Evolutionary conservation across 176 grass and related monocot species (phyloP), one percentile per base, ranked within the genome.

Genomic region (Pontederia paniculata): DNA sequence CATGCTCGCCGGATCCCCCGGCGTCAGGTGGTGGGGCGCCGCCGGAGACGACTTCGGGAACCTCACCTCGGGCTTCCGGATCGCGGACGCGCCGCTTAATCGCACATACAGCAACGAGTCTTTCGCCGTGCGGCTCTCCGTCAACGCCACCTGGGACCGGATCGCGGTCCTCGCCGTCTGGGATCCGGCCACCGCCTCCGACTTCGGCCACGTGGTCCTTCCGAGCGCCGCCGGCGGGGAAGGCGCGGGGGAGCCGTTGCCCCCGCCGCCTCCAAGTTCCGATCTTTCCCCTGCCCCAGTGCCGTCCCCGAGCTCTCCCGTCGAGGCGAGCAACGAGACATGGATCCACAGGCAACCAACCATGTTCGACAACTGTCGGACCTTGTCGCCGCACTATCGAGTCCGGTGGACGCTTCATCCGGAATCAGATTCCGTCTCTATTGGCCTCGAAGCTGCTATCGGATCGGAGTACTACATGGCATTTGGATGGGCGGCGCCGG

Each of bases 391-490:
- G 17, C 56, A 69, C 23, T 74, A 87, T 45, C 79, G 93, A 20
- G 67, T 97, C 60, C 86, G 83, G 41, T 97, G 93, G 93, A 81
- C 93, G 19, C 56, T 90, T 48, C 47, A 89, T 44, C 69, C 79
- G 52, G 60, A 77, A 18, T 63, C 67, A 3, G 86, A 87, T 74
- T 74, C 86, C 42, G 71, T 97, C 57, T 74, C 87, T 55, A 62
- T 97, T 54, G 93, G 77, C 54, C 74, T 97, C 37, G 93, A 97
- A 75, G 86, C 86, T 8, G 62, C 77, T 0, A 44, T 82, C 1
- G 86, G 91, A 25, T 90, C 91, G 7, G 83, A 97, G 67, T 90
- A 90, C 83, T 90, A 97, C 72, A 79, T 97, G 80, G 83, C 83
- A 42, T 90, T 97, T 45, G 93, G 93, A 44, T 97, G 93, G 93